Base-by-base conservation (phyloP, 2,329 filamentous ascomycete species). In the Curvularia sp. region DNA sequence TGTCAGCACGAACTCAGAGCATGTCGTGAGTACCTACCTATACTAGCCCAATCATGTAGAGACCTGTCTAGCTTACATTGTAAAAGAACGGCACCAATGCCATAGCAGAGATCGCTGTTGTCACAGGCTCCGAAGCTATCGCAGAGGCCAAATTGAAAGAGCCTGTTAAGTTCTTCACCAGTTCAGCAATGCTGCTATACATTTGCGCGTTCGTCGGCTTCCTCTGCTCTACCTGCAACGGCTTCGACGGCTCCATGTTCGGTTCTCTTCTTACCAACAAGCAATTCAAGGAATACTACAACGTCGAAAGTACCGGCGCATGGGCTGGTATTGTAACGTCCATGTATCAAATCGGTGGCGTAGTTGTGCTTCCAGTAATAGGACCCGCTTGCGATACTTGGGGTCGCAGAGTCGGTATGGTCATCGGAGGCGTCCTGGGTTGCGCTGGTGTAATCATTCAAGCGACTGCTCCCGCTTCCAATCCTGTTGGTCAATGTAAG, bases 171-270 rank as follows among this genome's bases (percentile, higher is more conserved):
- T 46, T 50, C 5, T 69, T 71, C 52, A 62, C 55, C 36, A 18
- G 19, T 8, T 55, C 55, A 42, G 61, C 67, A 18, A 49, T 75
- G 21, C 57, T 68, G 34, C 68, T 74, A 8, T 70, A 65, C 49
- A 39, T 67, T 15, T 68, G 64, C 43, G 58, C 61, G 23, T 54
- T 71, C 38, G 53, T 60, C 13, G 79, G 77, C 30, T 81, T 79
- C 67, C 77, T 80, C 61, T 79, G 77, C 59, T 82, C 81, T 23
- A 84, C 82, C 8, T 81, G 83, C 79, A 85, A 86, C 69, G 84
- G 84, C 27, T 87, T 83, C 61, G 85, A 87, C 63, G 84, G 84
- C 36, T 84, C 82, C 27, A 79, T 88, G 49, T 83, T 86, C 66
- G 82, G 81, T 55, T 81, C 81, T 34, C 72, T 86, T 23, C 59